A percentile compares a stretch with the other conserved stretches of the same genome.
phyloP scores from a whole-genome alignment of 352 stramenopile species.

The Globisporangium paroecandrum region DNA sequence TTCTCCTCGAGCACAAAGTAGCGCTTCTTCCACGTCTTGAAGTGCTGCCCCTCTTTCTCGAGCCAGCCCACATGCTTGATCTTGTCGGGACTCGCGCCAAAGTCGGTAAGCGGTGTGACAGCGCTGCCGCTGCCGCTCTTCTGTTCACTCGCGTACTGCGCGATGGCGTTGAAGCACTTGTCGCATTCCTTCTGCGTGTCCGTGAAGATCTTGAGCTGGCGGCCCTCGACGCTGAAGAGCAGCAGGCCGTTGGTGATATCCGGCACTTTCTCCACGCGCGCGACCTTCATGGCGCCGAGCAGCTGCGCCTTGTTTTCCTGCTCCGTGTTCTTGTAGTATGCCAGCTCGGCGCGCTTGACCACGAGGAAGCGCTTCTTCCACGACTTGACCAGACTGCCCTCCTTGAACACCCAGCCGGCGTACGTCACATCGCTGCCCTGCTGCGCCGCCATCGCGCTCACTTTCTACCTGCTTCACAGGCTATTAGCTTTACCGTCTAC shows the following conservation, averaged over 20 bases:
- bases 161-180: constrained; percentile 68
- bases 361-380: constrained; percentile 87
- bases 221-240: constrained; percentile 57
- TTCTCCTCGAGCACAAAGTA: constrained; percentile 70
- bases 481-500: background rate
- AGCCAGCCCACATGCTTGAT: constrained; percentile 79
- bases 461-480: background rate
- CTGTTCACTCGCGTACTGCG: constrained; percentile 42
- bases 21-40: constrained; percentile 76
- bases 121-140: constrained; percentile 19
- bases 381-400: constrained; percentile 72
- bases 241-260: constrained; percentile 77
- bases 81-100: constrained; percentile 1
- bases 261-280: constrained; percentile 52
- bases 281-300: constrained; percentile 63
- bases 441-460: background rate
- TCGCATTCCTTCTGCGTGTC: constrained; percentile 68
- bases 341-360: constrained; percentile 65
- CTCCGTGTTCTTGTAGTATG: constrained; percentile 80
- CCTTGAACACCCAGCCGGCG: constrained; percentile 75
- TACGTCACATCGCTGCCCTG: constrained; percentile 55
- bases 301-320: constrained; percentile 65
- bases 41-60: constrained; percentile 70
- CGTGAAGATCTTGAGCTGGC: constrained; percentile 79
- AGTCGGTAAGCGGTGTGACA: background rate